These are phyloP conservation scores for Cicer cuneatum DNA, from an alignment of 306 rosid genomes.

Conservation along the genomic window DNA sequence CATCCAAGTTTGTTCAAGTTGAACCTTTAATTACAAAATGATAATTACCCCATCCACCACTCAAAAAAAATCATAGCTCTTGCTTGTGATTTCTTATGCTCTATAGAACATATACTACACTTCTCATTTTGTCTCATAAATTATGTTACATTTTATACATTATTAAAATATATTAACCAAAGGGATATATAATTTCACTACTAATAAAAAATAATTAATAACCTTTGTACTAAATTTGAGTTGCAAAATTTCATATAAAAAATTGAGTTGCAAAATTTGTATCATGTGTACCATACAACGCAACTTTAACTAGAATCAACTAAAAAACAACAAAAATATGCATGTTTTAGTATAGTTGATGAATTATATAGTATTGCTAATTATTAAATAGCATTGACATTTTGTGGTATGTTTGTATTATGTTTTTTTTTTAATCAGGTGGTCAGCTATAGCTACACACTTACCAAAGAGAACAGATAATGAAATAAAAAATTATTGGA, in stretches of 20 bases:
- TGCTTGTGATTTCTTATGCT: conserved; percentile 41
- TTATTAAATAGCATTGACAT: conserved; percentile 28
- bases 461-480: conserved; percentile 94
- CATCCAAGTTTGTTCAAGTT: conserved; percentile 48
- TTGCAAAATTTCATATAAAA: too few species aligned
- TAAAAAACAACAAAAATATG: background rate
- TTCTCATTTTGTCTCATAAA: conserved; percentile 12
- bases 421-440: conserved; percentile 57
- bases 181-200: background rate
- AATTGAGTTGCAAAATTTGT: background rate
- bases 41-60: conserved; percentile 32
- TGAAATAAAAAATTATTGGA: conserved; percentile 98
- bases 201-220: background rate
- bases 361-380: conserved; percentile 1
- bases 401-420: conserved; percentile 36
- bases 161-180: conserved; percentile 10
- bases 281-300: background rate
- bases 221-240: background rate
- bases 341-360: conserved; percentile 27
- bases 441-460: conserved; percentile 99
- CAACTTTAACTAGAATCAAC: background rate
- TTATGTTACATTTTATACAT: conserved; percentile 1
- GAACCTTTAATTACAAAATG: conserved; percentile 45
- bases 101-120: background rate
- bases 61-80: conserved; percentile 9